Evolutionary conservation across 2,329 filamentous ascomycete genomes (phyloP).

Genomic region (Fusarium gaditjirri): DNA sequence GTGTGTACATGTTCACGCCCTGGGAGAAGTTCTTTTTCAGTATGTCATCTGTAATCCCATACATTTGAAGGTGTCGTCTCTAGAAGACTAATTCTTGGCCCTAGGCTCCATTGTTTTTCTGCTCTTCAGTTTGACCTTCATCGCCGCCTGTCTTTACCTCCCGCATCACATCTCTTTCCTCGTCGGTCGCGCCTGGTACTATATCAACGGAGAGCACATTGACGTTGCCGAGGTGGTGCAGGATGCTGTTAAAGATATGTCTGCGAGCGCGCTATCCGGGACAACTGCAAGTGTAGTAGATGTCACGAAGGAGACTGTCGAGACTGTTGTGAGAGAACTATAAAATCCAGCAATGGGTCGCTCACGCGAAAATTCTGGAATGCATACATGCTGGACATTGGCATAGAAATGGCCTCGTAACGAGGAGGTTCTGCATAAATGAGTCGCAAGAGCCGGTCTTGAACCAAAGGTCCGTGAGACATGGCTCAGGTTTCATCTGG

Average conservation of each 20-base stretch:
- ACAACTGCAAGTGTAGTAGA: constrained; percentile 42
- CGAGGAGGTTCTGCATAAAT: not conserved
- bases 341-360: constrained; percentile 24
- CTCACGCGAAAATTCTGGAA: not conserved
- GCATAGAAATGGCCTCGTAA: not conserved
- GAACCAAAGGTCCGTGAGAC: not conserved
- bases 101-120: constrained; percentile 92
- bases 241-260: constrained; percentile 48
- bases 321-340: constrained; percentile 50
- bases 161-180: constrained; percentile 90
- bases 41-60: constrained; percentile 59
- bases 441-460: not conserved
- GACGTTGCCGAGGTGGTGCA: constrained; percentile 54
- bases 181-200: constrained; percentile 89
- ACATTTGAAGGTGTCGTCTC: not conserved
- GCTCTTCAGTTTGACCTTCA: constrained; percentile 84
- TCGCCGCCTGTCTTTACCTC: constrained; percentile 90
- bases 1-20: constrained; percentile 95
- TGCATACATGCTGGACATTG: not conserved
- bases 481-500: constrained; percentile 8
- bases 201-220: constrained; percentile 84
- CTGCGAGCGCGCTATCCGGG: constrained; percentile 45
- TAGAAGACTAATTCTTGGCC: constrained; percentile 45
- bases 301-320: constrained; percentile 40
- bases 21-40: constrained; percentile 98